Percentiles rank a stretch among this genome's conserved stretches.
Evolutionary conservation across 23 red algal species (phyloP).

Genomic region (Cyanidiococcus yangmingshanensis): DNA sequence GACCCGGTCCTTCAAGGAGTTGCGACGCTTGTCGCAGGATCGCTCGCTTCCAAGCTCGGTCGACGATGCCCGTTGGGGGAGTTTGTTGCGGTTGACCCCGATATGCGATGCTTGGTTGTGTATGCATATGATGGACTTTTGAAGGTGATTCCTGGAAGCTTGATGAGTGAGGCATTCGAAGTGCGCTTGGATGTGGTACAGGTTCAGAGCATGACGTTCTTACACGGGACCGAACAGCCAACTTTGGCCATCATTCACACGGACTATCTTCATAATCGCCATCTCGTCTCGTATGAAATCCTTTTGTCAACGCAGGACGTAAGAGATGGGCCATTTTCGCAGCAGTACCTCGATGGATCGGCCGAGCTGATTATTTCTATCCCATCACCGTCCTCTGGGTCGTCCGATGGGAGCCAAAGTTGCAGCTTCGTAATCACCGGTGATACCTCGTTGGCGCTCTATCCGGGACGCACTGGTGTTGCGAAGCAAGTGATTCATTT

Average conservation of each 20-base stretch:
- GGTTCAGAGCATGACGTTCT: constrained; percentile 75
- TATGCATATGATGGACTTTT: constrained; percentile 68
- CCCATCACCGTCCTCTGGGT: constrained; percentile 6
- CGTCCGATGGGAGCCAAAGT: background rate
- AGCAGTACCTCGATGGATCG: constrained; percentile 45
- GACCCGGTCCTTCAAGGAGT: constrained; percentile 34
- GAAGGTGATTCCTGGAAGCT: constrained; percentile 66
- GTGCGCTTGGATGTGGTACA: constrained; percentile 56
- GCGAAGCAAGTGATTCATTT: constrained; percentile 7
- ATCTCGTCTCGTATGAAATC: constrained; percentile 53
- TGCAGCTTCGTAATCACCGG: constrained; percentile 60
- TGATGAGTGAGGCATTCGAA: constrained; percentile 68
- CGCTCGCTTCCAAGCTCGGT: constrained; percentile 57
- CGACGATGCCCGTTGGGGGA: constrained; percentile 22
- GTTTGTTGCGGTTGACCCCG: constrained; percentile 66
- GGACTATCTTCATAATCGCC: constrained; percentile 27
- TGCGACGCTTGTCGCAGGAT: constrained; percentile 53
- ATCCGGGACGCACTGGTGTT: constrained; percentile 11
- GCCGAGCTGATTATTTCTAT: constrained; percentile 59
- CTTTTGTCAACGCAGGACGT: constrained; percentile 60
- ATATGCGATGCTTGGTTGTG: constrained; percentile 52
- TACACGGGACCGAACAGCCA: constrained; percentile 50
- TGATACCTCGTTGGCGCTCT: constrained; percentile 49
- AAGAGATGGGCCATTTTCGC: constrained; percentile 29
- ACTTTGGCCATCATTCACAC: constrained; percentile 61